These are phyloP conservation scores for Lentinula edodes DNA, from an alignment of 768 basidiomycete genomes.

Conservation along the genomic window DNA sequence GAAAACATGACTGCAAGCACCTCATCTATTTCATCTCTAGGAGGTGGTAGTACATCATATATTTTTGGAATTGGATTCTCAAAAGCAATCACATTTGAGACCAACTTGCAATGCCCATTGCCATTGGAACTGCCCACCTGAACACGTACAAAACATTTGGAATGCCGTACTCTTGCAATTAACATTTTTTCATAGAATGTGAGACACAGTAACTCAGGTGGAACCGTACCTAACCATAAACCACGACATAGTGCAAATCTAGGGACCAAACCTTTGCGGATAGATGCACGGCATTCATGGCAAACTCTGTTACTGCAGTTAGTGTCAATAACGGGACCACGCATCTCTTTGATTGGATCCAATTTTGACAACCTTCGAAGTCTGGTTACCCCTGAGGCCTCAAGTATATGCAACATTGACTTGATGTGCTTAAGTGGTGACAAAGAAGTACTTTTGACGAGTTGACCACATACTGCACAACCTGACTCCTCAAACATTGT, in stretches of 20 bases:
- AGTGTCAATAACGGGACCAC: neutral
- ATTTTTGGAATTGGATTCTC: constrained; percentile 12
- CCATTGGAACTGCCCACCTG: too few species aligned
- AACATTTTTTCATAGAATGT: constrained; percentile 16
- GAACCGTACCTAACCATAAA: constrained; percentile 21
- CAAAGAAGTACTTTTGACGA: constrained; percentile 3
- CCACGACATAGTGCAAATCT: constrained; percentile 17
- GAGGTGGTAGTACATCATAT: constrained; percentile 14
- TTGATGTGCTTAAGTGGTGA: constrained; percentile 1
- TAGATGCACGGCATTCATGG: neutral
- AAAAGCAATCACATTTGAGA: constrained; percentile 4
- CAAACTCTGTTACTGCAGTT: neutral
- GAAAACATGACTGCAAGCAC: constrained; percentile 27
- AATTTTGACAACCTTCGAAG: neutral
- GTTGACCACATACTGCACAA: constrained; percentile 25
- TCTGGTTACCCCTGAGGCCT: neutral
- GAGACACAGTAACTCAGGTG: constrained; percentile 10
- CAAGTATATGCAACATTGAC: constrained; percentile 4
- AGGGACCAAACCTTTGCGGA: constrained; percentile 6
- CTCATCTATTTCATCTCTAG: constrained; percentile 21
- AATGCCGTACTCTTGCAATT: constrained; percentile 13
- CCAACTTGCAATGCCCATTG: constrained; percentile 13
- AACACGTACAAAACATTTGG: constrained; percentile 14
- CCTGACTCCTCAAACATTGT: constrained; percentile 19
- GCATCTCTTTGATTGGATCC: neutral